A percentile compares a stretch with the other conserved stretches of the same genome.
Conservation (phyloP, 2,329 filamentous ascomycete species). For the Didymosphaeria variabile region DNA sequence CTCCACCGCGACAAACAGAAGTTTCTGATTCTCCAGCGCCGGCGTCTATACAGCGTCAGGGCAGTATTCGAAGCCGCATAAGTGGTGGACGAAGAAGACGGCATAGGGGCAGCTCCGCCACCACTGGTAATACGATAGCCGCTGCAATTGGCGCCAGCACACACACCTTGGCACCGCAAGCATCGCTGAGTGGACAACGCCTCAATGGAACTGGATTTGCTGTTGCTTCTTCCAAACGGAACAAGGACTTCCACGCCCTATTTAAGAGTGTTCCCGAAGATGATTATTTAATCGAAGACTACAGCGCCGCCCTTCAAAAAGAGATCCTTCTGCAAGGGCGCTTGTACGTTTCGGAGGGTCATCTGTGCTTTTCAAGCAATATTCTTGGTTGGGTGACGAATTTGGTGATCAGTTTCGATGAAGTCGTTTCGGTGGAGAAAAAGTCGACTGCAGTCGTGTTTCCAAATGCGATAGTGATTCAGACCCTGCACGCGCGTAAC, state of each 20-base stretch:
- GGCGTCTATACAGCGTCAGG: conserved; percentile 61
- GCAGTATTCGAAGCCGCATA: conserved; percentile 63
- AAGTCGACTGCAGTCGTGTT: conserved; percentile 94
- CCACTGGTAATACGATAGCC: conserved; percentile 72
- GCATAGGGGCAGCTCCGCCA: conserved; percentile 81
- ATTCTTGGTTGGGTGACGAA: conserved; percentile 98
- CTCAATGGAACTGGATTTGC: conserved; percentile 95
- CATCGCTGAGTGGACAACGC: conserved; percentile 70
- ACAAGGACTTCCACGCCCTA: conserved; percentile 90
- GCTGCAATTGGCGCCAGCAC: conserved; percentile 77
- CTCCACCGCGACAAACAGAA: conserved; percentile 71
- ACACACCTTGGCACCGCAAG: conserved; percentile 72
- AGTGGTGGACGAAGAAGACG: conserved; percentile 65
- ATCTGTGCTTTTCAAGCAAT: conserved; percentile 98
- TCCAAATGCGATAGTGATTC: conserved; percentile 96
- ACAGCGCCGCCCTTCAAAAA: conserved; percentile 93
- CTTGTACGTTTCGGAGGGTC: conserved; percentile 94
- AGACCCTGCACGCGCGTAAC: conserved; percentile 93
- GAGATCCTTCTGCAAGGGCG: conserved; percentile 95
- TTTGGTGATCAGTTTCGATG: conserved; percentile 96
- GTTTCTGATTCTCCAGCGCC: conserved; percentile 68
- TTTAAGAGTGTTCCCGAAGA: conserved; percentile 98
- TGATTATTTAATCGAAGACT: conserved; percentile 97
- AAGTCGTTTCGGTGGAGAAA: conserved; percentile 96
- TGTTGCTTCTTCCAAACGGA: conserved; percentile 94